Base-by-base conservation (phyloP, 1,139 yeast genomes). In the Geotrichum aggregatum region DNA sequence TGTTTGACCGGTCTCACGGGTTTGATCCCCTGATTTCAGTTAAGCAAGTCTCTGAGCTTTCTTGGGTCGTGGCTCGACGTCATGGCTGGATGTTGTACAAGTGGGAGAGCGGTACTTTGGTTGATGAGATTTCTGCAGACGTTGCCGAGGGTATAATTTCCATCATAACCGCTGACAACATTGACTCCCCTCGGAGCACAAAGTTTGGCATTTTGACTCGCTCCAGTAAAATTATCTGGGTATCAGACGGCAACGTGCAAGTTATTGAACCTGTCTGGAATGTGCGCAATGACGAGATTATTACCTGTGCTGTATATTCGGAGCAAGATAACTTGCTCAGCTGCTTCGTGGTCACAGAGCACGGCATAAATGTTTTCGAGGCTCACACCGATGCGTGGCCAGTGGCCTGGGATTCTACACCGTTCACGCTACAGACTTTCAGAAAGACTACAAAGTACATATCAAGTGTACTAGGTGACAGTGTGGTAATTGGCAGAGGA, bases 31-130 rank as follows among this genome's bases (percentile, higher is more conserved):
- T 52, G 22, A 54, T 58, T n/a, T 34, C 54, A 3, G 56, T 60
- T 21, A 47, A 54, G 31, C 52, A 54, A 28, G 60, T 61, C 1
- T 58, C 59, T 8, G 55, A 47, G 1, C 46, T 52, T 16, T 49
- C 57, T 3, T 61, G 64, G 64, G 56, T 59, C 3, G 56, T 61
- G 1, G 58, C 59, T 2, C 59, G 59, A 39, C 47, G 58, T 2
- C 55, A 54, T 30, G 62, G 62, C 8, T 61, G 63, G 64, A 58
- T 57, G 30, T 42, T 61, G 26, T 61, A 57, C 43, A 49, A 56
- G 22, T 61, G 63, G 63, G 59, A 59, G 42, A 58, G 56, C n/a
- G 58, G 54, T 5, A 41, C 50, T 16, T 30, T 50, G 40, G 56
- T 54, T 16, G 57, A 58, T 30, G 61, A 61, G 41, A 56, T 61